A percentile compares a stretch with the other conserved stretches of the same genome.
These are phyloP conservation scores for Brassica incana DNA, from an alignment of 345 rosid species.

Conservation along the genomic window DNA sequence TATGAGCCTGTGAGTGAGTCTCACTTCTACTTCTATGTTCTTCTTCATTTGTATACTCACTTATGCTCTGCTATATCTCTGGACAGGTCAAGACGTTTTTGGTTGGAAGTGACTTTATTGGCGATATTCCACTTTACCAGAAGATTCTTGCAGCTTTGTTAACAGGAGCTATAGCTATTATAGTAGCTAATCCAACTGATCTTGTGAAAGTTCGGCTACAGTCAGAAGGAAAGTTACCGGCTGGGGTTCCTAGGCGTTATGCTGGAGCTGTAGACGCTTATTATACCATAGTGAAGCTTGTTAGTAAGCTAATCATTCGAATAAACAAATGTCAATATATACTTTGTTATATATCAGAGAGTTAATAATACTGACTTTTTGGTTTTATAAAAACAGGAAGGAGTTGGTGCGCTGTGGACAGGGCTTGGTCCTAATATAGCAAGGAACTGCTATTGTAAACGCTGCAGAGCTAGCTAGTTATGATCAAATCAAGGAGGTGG, in stretches of 20 bases:
- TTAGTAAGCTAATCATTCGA: conserved; percentile 32
- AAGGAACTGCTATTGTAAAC: conserved; percentile 87
- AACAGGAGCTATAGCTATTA: conserved; percentile 91
- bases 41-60: not conserved
- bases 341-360: not conserved
- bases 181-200: conserved; percentile 94
- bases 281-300: conserved; percentile 72
- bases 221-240: conserved; percentile 86
- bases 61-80: not conserved
- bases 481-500: conserved; percentile 86
- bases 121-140: conserved; percentile 77
- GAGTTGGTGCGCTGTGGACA: conserved; percentile 84
- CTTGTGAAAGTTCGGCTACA: conserved; percentile 96
- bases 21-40: conserved; percentile 17
- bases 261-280: conserved; percentile 89
- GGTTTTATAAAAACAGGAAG: conserved; percentile 53
- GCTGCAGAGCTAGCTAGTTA: conserved; percentile 99
- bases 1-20: conserved; percentile 75
- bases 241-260: conserved; percentile 86
- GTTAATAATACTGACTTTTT: conserved; percentile 3
- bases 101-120: conserved; percentile 77
- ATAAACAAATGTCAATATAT: not conserved
- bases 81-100: conserved; percentile 82
- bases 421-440: conserved; percentile 97
- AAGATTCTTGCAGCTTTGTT: conserved; percentile 86